These are phyloP conservation scores for Tinospora cordifolia DNA, from an alignment of 164 flowering plant genomes.

Conservation along the genomic window DNA sequence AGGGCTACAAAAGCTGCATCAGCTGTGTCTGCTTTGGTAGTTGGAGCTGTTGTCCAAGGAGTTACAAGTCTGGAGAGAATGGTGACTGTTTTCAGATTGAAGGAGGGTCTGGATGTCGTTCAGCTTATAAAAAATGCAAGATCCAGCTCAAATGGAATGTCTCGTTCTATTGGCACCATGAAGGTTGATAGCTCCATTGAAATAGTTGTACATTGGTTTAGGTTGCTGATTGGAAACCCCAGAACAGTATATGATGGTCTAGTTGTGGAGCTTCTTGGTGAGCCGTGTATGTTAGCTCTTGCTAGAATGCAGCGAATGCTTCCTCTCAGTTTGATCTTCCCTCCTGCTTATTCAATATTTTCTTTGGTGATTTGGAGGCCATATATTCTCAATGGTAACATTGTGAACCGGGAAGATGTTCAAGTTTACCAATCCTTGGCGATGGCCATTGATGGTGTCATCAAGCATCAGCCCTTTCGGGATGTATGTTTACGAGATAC, in stretches of 20 bases:
- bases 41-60: conserved; percentile 79
- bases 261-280: conserved; percentile 78
- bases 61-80: conserved; percentile 80
- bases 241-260: conserved; percentile 77
- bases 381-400: conserved; percentile 38
- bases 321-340: conserved; percentile 68
- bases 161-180: conserved; percentile 48
- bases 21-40: conserved; percentile 78
- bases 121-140: conserved; percentile 61
- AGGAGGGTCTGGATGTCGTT: conserved; percentile 75
- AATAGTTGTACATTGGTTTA: conserved; percentile 81
- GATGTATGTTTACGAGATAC: conserved; percentile 75
- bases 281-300: conserved; percentile 65
- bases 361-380: conserved; percentile 79
- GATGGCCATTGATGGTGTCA: conserved; percentile 55
- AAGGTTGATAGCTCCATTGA: conserved; percentile 66
- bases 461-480: conserved; percentile 82
- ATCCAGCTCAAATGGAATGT: conserved; percentile 71
- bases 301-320: conserved; percentile 87
- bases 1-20: conserved; percentile 59
- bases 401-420: conserved; percentile 52
- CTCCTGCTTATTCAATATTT: conserved; percentile 88
- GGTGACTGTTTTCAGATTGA: conserved; percentile 69
- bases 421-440: conserved; percentile 52
- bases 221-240: conserved; percentile 89